Conservation (phyloP, 768 basidiomycete genomes). For the Leccinellum luteum region DNA sequence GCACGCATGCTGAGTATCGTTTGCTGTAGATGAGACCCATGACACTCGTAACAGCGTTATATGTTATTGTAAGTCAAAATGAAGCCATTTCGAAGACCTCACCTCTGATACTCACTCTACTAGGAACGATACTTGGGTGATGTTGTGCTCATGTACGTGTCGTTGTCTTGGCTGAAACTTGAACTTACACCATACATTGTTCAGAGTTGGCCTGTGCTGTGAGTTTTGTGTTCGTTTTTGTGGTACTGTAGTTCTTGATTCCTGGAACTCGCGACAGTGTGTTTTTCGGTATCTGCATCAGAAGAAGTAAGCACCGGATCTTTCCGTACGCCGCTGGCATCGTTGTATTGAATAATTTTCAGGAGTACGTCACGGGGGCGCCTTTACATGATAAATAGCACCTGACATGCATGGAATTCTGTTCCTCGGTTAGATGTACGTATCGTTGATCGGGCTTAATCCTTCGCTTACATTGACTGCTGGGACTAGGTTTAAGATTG, state of each 20-base stretch:
- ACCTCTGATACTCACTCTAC: constrained; percentile 9
- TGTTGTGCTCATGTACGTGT: constrained; percentile 27
- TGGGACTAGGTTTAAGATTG: constrained; percentile 22
- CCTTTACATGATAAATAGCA: neutral
- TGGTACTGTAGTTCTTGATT: neutral
- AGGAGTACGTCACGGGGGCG: constrained; percentile 23
- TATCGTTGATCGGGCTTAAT: neutral
- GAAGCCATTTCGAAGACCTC: neutral
- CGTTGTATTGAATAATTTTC: constrained; percentile 1
- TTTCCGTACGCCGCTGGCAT: neutral
- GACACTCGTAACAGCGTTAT: constrained; percentile 26
- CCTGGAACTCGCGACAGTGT: constrained; percentile 12
- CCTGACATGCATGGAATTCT: neutral
- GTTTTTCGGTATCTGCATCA: constrained; percentile 18
- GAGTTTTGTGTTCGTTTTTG: constrained; percentile 1
- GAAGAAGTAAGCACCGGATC: constrained; percentile 11
- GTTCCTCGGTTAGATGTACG: constrained; percentile 20
- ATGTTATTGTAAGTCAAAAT: constrained; percentile 21
- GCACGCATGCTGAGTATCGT: neutral
- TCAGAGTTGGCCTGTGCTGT: constrained; percentile 22
- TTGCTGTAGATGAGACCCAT: constrained; percentile 22
- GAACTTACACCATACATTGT: neutral
- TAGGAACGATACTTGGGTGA: constrained; percentile 34
- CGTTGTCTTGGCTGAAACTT: constrained; percentile 2
- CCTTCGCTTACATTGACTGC: neutral